phyloP scores from a whole-genome alignment of 495 filamentous ascomycete species.

The Tetracladium setigerum region DNA sequence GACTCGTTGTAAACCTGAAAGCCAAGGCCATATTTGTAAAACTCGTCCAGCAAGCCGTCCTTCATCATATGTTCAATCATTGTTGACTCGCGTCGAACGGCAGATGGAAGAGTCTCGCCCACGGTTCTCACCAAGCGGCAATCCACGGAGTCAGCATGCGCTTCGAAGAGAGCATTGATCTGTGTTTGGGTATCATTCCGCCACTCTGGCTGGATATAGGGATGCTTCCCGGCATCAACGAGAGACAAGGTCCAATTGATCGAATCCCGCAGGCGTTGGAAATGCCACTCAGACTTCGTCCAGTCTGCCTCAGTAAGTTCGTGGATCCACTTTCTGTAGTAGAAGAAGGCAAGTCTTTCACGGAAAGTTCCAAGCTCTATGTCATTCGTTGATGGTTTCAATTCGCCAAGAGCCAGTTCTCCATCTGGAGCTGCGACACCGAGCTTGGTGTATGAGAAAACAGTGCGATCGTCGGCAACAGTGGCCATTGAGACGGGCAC shows the following conservation, averaged over 20 bases:
- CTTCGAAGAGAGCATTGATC: background rate
- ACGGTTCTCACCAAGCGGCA: conserved; percentile 15
- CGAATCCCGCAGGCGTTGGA: too few relatives aligned
- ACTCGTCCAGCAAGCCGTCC: conserved; percentile 30
- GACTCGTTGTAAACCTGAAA: conserved; percentile 16
- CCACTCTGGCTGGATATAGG: conserved; percentile 4
- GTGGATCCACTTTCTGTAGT: background rate
- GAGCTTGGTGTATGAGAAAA: conserved; percentile 1
- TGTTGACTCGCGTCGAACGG: conserved; percentile 32
- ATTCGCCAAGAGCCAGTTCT: background rate
- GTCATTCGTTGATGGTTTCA: background rate
- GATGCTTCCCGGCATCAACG: background rate
- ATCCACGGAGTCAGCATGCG: background rate
- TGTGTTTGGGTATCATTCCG: background rate
- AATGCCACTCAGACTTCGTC: background rate
- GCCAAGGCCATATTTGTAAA: conserved; percentile 28
- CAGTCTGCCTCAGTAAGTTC: background rate
- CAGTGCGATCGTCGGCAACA: background rate
- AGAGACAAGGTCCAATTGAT: too few relatives aligned
- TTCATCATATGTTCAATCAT: conserved; percentile 35
- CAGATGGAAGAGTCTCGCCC: conserved; percentile 29
- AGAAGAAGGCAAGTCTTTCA: conserved; percentile 4
- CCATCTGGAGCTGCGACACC: background rate
- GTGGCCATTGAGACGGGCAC: background rate
- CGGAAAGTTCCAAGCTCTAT: background rate